A percentile compares a stretch with the other conserved stretches of the same genome.
phyloP scores from a whole-genome alignment of 768 basidiomycete species.

The Phlebiopsis gigantea region DNA sequence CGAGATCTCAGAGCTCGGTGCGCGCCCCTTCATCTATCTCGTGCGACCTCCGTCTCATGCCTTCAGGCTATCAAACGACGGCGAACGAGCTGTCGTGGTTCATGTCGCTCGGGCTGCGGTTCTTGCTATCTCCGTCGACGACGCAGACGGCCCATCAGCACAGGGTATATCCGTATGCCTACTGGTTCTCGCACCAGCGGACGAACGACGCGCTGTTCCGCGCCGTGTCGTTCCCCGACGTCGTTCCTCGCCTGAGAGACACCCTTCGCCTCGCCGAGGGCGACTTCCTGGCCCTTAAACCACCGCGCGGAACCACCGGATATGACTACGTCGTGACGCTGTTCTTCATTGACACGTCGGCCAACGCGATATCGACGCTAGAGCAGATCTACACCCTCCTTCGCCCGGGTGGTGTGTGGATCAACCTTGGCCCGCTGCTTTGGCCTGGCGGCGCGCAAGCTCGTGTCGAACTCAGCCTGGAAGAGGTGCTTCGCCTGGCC shows the following conservation, averaged over 20 bases:
- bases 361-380: constrained; percentile 34
- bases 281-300: constrained; percentile 44
- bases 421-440: constrained; percentile 66
- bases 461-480: constrained; percentile 53
- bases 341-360: constrained; percentile 39
- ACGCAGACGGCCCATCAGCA: constrained; percentile 43
- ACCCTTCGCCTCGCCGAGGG: constrained; percentile 43
- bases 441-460: constrained; percentile 55
- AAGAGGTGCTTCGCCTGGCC: constrained; percentile 53
- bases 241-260: constrained; percentile 41
- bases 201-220: constrained; percentile 46
- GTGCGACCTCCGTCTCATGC: constrained; percentile 3
- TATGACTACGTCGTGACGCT: constrained; percentile 53
- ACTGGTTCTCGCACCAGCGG: constrained; percentile 70
- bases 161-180: constrained; percentile 51
- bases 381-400: constrained; percentile 53
- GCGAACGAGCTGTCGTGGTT: constrained; percentile 62
- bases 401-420: constrained; percentile 60
- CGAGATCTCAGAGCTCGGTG: constrained; percentile 61
- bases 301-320: constrained; percentile 20
- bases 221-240: constrained; percentile 53
- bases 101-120: constrained; percentile 58
- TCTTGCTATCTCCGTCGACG: constrained; percentile 45
- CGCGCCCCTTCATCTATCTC: constrained; percentile 8
- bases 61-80: constrained; percentile 43